Evolutionary conservation across 1,284 basidiomycete genomes (phyloP).

Genomic region (Chalciporus sp.): DNA sequence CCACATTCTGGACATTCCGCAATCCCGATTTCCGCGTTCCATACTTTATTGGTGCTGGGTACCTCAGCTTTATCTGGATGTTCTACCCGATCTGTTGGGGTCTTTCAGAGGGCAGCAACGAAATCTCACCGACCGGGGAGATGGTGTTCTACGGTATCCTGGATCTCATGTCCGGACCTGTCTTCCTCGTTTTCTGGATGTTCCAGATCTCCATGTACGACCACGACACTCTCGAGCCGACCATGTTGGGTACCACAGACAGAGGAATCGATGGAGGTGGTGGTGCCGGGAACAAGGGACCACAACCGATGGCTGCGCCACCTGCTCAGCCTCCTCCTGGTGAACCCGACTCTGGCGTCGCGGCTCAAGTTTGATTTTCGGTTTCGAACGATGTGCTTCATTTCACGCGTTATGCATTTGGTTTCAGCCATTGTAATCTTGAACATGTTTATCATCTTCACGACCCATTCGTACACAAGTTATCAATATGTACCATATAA

Average conservation of each 20-base stretch:
- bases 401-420: too few species aligned
- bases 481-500: too few species aligned
- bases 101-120: constrained; percentile 49
- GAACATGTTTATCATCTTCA: too few species aligned
- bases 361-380: not conserved
- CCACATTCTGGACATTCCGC: constrained; percentile 36
- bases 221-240: constrained; percentile 26
- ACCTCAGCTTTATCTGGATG: constrained; percentile 52
- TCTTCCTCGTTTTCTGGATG: constrained; percentile 43
- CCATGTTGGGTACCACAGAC: constrained; percentile 12
- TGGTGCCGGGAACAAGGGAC: not conserved
- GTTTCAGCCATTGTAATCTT: too few species aligned
- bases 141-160: constrained; percentile 64
- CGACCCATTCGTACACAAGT: too few species aligned
- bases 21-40: constrained; percentile 40
- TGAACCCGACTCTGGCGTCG: too few species aligned
- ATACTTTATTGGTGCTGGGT: constrained; percentile 43
- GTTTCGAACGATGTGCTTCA: too few species aligned
- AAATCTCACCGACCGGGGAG: constrained; percentile 45
- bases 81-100: constrained; percentile 55
- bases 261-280: constrained; percentile 9
- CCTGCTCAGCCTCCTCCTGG: not conserved
- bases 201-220: constrained; percentile 32
- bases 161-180: constrained; percentile 56
- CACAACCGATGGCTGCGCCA: too few species aligned